Evolutionary conservation across 768 basidiomycete genomes (phyloP).

Genomic region (Russula virescens): DNA sequence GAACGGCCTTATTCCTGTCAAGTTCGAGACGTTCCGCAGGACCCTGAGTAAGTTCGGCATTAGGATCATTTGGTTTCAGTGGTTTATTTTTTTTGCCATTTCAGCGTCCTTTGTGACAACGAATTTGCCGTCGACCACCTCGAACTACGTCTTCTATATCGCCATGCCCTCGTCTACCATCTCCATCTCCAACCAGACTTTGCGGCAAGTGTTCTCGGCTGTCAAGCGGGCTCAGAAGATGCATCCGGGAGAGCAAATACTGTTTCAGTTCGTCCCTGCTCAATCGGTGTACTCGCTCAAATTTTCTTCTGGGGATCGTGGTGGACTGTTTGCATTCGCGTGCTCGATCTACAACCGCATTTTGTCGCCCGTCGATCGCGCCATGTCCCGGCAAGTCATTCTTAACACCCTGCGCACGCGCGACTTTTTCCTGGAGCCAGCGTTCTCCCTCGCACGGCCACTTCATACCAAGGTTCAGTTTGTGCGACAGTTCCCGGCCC

Average conservation of each 20-base stretch:
- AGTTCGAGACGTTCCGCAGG: constrained; percentile 69
- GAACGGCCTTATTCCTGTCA: constrained; percentile 57
- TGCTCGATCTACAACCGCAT: constrained; percentile 70
- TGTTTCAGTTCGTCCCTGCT: constrained; percentile 74
- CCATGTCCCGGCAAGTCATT: constrained; percentile 49
- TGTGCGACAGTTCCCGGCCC: constrained; percentile 35
- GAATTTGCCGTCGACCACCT: constrained; percentile 34
- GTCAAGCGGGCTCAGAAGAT: constrained; percentile 51
- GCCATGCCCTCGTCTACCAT: constrained; percentile 55
- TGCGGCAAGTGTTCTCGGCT: constrained; percentile 65
- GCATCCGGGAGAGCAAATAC: constrained; percentile 43
- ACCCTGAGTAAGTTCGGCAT: constrained; percentile 41
- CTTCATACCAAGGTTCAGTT: constrained; percentile 34
- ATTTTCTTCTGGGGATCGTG: constrained; percentile 39
- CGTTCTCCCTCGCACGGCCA: constrained; percentile 55
- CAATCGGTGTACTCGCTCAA: constrained; percentile 45
- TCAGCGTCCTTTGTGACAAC: constrained; percentile 43
- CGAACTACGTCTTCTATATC: constrained; percentile 61
- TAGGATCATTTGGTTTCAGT: background rate
- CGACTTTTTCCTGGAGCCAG: constrained; percentile 58
- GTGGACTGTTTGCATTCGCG: constrained; percentile 47
- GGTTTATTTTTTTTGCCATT: background rate
- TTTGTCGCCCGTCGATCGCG: constrained; percentile 51
- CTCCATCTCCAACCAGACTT: constrained; percentile 55
- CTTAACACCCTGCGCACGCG: constrained; percentile 37